These are phyloP conservation scores for Turnera subulata DNA, from an alignment of 345 rosid species.

Conservation along the genomic window DNA sequence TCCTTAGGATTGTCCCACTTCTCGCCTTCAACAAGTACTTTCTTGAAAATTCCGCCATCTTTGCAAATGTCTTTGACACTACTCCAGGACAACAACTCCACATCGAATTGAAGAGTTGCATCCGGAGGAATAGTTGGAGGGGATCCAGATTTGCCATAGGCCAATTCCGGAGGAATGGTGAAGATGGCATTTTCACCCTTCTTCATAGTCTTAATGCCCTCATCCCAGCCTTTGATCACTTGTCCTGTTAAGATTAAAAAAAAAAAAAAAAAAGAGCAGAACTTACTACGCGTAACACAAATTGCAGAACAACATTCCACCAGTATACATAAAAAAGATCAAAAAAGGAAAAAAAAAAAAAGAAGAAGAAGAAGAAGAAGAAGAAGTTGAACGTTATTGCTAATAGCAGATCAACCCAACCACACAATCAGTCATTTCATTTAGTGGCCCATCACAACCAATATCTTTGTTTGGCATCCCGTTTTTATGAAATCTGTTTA, in stretches of 20 bases:
- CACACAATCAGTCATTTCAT: too few relatives aligned
- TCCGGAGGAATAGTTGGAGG: slow-evolving; percentile 86
- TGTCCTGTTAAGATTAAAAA: slow-evolving; percentile 43
- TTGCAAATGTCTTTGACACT: slow-evolving; percentile 83
- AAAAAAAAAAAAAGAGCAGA: not conserved
- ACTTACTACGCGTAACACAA: too few relatives aligned
- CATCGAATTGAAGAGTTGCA: slow-evolving; percentile 85
- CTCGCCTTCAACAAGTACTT: slow-evolving; percentile 58
- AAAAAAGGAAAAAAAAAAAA: too few relatives aligned
- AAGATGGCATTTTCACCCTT: slow-evolving; percentile 83
- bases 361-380: too few relatives aligned
- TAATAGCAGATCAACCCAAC: too few relatives aligned
- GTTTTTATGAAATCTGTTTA: too few relatives aligned
- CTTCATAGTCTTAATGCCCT: slow-evolving; percentile 95
- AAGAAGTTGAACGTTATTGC: too few relatives aligned
- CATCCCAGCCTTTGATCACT: slow-evolving; percentile 98
- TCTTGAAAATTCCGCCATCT: slow-evolving; percentile 83
- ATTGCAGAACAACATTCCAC: too few relatives aligned
- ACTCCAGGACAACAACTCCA: slow-evolving; percentile 68
- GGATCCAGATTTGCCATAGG: slow-evolving; percentile 84
- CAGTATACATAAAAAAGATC: too few relatives aligned
- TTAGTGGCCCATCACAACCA: too few relatives aligned
- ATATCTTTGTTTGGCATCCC: too few relatives aligned
- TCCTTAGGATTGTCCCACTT: slow-evolving; percentile 86
- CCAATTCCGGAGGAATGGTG: slow-evolving; percentile 78